Base-by-base conservation (phyloP, 495 filamentous ascomycete genomes). In the Staphylotrichum longicolle region DNA sequence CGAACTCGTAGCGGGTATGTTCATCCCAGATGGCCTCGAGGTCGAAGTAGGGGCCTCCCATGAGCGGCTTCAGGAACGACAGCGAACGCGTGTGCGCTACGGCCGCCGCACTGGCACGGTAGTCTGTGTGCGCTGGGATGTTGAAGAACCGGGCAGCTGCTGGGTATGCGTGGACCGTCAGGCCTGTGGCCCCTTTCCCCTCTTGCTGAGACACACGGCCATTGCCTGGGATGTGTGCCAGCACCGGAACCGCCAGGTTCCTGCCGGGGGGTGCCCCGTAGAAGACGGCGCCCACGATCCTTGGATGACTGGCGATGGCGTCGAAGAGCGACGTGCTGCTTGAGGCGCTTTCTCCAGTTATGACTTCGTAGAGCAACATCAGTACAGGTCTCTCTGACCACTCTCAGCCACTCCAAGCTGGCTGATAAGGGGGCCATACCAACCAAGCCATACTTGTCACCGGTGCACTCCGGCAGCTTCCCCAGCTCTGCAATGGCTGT, bases 1-100 rank as follows among this genome's bases (percentile, higher is more conserved):
- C 75, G 60, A 87, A 86, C 67, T 86, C 80, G 62, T 70, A 80
- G 4, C 70, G 69, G 15, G 80, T 80, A 67, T 86, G 84, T 62
- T 85, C 82, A 11, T 83, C 81, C 84, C 84, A 86, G 62, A 86
- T 80, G 39, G 73, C 73, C 63, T 85, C 84, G 9, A 86, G 75
- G 60, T 86, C 84, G 60, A 87, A 86, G 61, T 74, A 75, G 2
- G 83, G 83, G 0, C 81, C 83, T 9, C 68, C 70, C 9, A 82
- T 63, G 42, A 77, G 67, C n/a, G 76, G 70, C 64, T 83, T 83
- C 2, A 86, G 62, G 64, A 84, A 84, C 3, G 72, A 37, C 9
- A 85, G 70, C 44, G 66, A 77, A 1, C 83, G 72, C 35, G 83
- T 82, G 70, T 86, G 83, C 7, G 79, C 70, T 3, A 85, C 63